Conservation (phyloP, 2,329 filamentous ascomycete genomes). For the Albophoma yamanashiensis region DNA sequence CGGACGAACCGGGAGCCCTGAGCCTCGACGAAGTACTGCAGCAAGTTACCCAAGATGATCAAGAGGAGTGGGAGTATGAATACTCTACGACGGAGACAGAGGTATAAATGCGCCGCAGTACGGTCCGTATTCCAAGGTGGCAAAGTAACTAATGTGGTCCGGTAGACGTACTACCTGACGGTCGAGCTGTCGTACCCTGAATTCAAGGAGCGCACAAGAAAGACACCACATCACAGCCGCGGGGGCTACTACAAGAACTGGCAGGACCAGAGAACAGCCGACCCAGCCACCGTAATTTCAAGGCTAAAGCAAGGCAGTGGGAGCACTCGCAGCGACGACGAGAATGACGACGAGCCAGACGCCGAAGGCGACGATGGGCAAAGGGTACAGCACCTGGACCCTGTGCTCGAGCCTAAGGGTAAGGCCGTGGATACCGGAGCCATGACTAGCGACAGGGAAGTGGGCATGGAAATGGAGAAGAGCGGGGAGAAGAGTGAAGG, state of each 20-base stretch:
- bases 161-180: conserved; percentile 52
- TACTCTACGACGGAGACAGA: conserved; percentile 55
- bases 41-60: conserved; percentile 24
- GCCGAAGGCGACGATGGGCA: conserved; percentile 15
- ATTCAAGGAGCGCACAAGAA: conserved; percentile 35
- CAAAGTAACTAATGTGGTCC: not conserved
- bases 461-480: conserved; percentile 7
- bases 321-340: conserved; percentile 2
- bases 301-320: not conserved
- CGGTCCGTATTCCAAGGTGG: not conserved
- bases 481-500: conserved; percentile 3
- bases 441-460: conserved; percentile 11
- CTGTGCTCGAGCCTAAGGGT: conserved; percentile 20
- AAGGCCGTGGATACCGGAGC: conserved; percentile 4
- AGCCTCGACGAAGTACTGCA: conserved; percentile 15
- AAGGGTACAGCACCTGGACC: conserved; percentile 16
- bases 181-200: conserved; percentile 52
- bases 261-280: conserved; percentile 19
- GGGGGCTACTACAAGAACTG: conserved; percentile 37
- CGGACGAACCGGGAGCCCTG: conserved; percentile 15
- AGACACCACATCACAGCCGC: conserved; percentile 24
- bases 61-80: conserved; percentile 59
- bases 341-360: conserved; percentile 17
- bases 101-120: conserved; percentile 21
- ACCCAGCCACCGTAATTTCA: conserved; percentile 6